A percentile compares a stretch with the other conserved stretches of the same genome.
Conservation (phyloP, 1,139 yeast species). For the Keqinozyma sinolaborantium region DNA sequence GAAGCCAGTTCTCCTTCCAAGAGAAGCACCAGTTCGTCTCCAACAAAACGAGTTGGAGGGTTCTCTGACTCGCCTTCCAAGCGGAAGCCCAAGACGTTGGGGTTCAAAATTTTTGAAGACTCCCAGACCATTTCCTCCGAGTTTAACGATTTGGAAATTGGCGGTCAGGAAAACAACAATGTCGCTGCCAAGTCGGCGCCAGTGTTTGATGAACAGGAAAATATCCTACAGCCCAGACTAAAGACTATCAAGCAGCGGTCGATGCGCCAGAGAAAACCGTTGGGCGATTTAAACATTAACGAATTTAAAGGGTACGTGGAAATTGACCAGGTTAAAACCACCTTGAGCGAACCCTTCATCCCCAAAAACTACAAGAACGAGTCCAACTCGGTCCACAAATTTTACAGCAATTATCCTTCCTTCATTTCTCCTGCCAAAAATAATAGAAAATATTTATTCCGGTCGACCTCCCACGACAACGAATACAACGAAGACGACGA, state of each 20-base stretch:
- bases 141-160: slow-evolving; percentile 11
- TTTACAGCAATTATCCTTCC: slow-evolving; percentile 11
- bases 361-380: slow-evolving; percentile 32
- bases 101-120: slow-evolving; percentile 39
- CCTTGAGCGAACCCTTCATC: slow-evolving; percentile 27
- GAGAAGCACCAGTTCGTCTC: too few relatives aligned
- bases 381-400: slow-evolving; percentile 33
- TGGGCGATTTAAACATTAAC: slow-evolving; percentile 27
- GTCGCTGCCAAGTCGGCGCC: not conserved
- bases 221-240: slow-evolving; percentile 40
- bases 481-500: slow-evolving; percentile 26
- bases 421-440: slow-evolving; percentile 13
- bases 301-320: slow-evolving; percentile 33
- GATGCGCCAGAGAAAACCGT: slow-evolving; percentile 23
- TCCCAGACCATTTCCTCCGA: slow-evolving; percentile 6
- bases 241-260: slow-evolving; percentile 10
- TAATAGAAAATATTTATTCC: slow-evolving; percentile 10
- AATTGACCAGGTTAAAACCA: slow-evolving; percentile 8
- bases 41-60: slow-evolving; percentile 27
- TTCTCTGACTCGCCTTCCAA: slow-evolving; percentile 23
- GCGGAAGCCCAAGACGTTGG: slow-evolving; percentile 23
- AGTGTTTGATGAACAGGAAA: slow-evolving; percentile 37
- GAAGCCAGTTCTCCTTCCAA: slow-evolving; percentile 10
- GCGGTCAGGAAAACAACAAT: slow-evolving; percentile 11
- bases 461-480: slow-evolving; percentile 14